phyloP scores from a whole-genome alignment of 768 basidiomycete species.

The Suillus decipiens region DNA sequence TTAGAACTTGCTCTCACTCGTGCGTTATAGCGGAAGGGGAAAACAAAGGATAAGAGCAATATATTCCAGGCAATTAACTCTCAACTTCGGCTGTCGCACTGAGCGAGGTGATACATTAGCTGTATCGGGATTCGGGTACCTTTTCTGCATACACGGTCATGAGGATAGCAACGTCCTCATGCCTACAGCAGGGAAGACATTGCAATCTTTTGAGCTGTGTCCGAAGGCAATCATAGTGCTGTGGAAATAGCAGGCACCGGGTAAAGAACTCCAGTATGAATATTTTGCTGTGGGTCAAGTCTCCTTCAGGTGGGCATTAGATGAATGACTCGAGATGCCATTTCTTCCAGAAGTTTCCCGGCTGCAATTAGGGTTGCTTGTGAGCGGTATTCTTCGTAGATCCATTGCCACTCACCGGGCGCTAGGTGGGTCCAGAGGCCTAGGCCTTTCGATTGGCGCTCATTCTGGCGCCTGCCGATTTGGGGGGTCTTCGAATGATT shows the following conservation, averaged over 20 bases:
- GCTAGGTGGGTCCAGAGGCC: not conserved
- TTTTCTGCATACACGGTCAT: not conserved
- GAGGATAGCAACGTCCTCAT: not conserved
- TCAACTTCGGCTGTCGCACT: not conserved
- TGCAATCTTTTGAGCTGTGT: not conserved
- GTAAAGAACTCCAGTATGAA: not conserved
- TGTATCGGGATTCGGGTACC: not conserved
- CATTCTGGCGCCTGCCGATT: not conserved
- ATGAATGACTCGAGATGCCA: not conserved
- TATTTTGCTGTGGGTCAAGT: not conserved
- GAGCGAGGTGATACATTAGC: not conserved
- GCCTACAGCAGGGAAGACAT: not conserved
- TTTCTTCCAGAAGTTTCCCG: not conserved
- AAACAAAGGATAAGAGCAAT: not conserved
- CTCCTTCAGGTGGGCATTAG: not conserved
- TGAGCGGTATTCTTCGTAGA: not conserved
- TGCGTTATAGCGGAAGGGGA: not conserved
- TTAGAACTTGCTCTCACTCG: not conserved
- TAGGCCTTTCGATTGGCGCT: not conserved
- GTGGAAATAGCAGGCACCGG: not conserved
- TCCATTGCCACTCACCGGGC: not conserved
- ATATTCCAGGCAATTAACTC: not conserved
- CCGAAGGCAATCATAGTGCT: not conserved
- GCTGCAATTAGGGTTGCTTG: not conserved
- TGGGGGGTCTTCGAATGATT: not conserved